Percentiles rank a stretch among this genome's conserved stretches.
These are phyloP conservation scores for Diddensiella caesifluorescens DNA, from an alignment of 805 yeast species.

Conservation along the genomic window DNA sequence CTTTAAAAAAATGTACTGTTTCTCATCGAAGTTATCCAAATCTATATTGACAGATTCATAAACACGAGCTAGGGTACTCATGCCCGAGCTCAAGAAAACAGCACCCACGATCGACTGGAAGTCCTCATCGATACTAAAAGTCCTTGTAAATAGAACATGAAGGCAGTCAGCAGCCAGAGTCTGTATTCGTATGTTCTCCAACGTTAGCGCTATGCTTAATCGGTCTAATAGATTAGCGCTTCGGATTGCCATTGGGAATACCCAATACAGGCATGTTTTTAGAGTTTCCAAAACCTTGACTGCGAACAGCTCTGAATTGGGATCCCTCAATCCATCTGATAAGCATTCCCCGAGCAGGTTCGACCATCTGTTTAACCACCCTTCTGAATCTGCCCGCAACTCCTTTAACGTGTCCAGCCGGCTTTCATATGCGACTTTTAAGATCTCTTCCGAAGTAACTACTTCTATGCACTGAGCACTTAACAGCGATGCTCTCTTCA, in stretches of 20 bases:
- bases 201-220: slow-evolving; percentile 49
- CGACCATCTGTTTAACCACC: slow-evolving; percentile 87
- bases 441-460: slow-evolving; percentile 62
- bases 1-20: slow-evolving; percentile 72
- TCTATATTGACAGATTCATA: slow-evolving; percentile 51
- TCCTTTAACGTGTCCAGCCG: slow-evolving; percentile 52
- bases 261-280: slow-evolving; percentile 90
- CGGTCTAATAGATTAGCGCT: slow-evolving; percentile 60
- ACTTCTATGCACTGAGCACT: slow-evolving; percentile 81
- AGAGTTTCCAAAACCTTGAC: slow-evolving; percentile 71
- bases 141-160: slow-evolving; percentile 80
- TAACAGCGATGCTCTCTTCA: slow-evolving; percentile 68
- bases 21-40: slow-evolving; percentile 67
- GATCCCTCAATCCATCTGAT: slow-evolving; percentile 30
- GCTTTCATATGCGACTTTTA: slow-evolving; percentile 58
- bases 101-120: slow-evolving; percentile 73
- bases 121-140: slow-evolving; percentile 59
- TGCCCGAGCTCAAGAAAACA: slow-evolving; percentile 70
- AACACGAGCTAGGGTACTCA: slow-evolving; percentile 58
- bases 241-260: slow-evolving; percentile 68
- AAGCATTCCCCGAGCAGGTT: slow-evolving; percentile 42
- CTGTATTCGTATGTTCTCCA: slow-evolving; percentile 56
- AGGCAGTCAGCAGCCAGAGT: slow-evolving; percentile 86
- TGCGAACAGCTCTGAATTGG: slow-evolving; percentile 42
- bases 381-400: slow-evolving; percentile 67